Conservation (phyloP, 2,329 filamentous ascomycete species). For the Fusarium scirpi region DNA sequence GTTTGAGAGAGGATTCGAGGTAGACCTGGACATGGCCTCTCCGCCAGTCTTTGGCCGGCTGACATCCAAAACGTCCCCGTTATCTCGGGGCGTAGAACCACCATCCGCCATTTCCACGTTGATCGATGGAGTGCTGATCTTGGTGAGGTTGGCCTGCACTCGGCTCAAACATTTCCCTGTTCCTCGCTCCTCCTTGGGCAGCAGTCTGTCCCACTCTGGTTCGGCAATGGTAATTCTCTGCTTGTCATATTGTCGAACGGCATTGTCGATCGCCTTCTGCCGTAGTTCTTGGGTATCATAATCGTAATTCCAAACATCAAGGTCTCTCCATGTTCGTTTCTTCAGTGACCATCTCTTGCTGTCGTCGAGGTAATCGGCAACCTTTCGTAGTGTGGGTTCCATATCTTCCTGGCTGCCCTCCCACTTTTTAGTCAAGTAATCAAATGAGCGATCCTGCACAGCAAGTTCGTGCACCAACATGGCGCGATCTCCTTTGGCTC, state of each 20-base stretch:
- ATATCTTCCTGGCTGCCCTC: constrained; percentile 66
- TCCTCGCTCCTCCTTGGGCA: constrained; percentile 68
- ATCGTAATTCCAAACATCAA: constrained; percentile 72
- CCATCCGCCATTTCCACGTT: constrained; percentile 65
- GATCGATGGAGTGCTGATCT: constrained; percentile 62
- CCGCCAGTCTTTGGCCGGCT: constrained; percentile 50
- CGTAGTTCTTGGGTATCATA: constrained; percentile 67
- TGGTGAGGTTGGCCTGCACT: constrained; percentile 69
- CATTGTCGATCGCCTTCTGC: constrained; percentile 71
- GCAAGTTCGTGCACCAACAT: constrained; percentile 72
- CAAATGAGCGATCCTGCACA: constrained; percentile 62
- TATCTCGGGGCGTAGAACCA: constrained; percentile 56
- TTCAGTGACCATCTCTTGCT: constrained; percentile 67
- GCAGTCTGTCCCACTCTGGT: constrained; percentile 71
- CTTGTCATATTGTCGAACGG: constrained; percentile 70
- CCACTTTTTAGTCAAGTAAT: constrained; percentile 64
- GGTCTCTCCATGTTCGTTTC: constrained; percentile 71
- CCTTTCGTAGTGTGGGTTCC: constrained; percentile 66
- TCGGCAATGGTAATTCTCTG: constrained; percentile 67
- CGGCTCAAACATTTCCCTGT: constrained; percentile 71
- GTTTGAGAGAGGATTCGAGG: constrained; percentile 62
- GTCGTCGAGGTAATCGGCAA: constrained; percentile 63
- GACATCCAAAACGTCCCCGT: constrained; percentile 45
- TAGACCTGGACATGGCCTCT: constrained; percentile 62
- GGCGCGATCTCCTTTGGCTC: constrained; percentile 65